Base-by-base conservation (phyloP, 148 eudicot genomes). In the Rhododendron ovatum region DNA sequence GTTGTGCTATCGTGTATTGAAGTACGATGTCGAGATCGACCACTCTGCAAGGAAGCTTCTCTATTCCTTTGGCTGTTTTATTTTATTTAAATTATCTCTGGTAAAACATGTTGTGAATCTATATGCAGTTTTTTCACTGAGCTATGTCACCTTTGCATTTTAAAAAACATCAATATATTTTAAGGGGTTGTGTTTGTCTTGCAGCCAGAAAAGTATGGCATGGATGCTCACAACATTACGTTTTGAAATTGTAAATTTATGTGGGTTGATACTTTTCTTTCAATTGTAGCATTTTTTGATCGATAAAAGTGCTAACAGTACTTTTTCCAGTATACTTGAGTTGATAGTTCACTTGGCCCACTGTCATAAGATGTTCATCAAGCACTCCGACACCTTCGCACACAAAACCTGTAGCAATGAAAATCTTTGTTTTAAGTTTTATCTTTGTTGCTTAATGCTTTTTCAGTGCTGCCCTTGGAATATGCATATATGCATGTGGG, bases 1-100 rank as follows among this genome's bases (percentile, higher is more conserved):
- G 99, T 86, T 95, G 90, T 57, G 99, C 86, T 95, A 91, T 57
- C 91, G 98, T 59, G 92, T 93, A 41, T 80, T 96, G 88, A 95
- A 95, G 86, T 93, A 94, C 84, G 99, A 96, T 84, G 90, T 96
- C 7, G 98, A 95, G 90, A 90, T 91, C 6, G 98, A 94, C 28
- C 98, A 89, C 81, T 86, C 92, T 83, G 98, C 94, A 93, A 91
- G 96, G 82, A 61, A 83, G 57, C 87, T 86, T 75, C 43, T 53
- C 43, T 41, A 37, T 83, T 48, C 26, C 43, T 30, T 51, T 69
- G 48, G n/a, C 20, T 28, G 3, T 28, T 69, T 3, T 20, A 26
- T 81, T 28, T 0, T 51, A 81, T 15, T 82, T 57, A 41, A 20
- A 39, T 82, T 82, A 12, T 82, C 37, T 82, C 43, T 82, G 76